A percentile compares a stretch with the other conserved stretches of the same genome.
Evolutionary conservation across 1,284 basidiomycete genomes (phyloP).

Genomic region (Coriolopsis trogii): DNA sequence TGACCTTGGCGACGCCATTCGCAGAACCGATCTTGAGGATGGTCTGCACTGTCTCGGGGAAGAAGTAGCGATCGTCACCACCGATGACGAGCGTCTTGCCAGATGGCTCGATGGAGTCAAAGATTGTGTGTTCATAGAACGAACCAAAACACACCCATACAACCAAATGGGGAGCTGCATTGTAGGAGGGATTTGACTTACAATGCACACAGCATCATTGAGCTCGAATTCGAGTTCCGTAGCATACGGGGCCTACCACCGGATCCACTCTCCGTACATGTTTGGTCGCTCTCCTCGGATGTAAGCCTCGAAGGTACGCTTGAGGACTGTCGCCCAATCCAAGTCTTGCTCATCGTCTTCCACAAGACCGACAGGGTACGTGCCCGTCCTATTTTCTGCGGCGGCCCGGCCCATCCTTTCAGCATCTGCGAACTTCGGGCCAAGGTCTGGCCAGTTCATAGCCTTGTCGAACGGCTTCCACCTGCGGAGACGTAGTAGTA

Average conservation of each 20-base stretch:
- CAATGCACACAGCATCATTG: too few species aligned
- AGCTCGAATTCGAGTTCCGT: too few species aligned
- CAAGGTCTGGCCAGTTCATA: constrained; percentile 92
- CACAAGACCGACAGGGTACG: constrained; percentile 41
- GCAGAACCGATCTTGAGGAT: constrained; percentile 93
- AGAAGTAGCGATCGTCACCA: constrained; percentile 96
- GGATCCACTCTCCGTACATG: constrained; percentile 89
- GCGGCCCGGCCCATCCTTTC: constrained; percentile 61
- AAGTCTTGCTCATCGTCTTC: constrained; percentile 71
- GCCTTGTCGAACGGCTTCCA: constrained; percentile 91
- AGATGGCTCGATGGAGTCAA: constrained; percentile 83
- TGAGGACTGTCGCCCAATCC: constrained; percentile 88
- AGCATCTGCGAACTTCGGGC: constrained; percentile 73
- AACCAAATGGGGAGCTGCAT: too few species aligned
- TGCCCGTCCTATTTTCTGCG: constrained; percentile 23
- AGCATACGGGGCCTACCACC: constrained; percentile 68
- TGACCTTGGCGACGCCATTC: constrained; percentile 88
- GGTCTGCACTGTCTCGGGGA: constrained; percentile 86
- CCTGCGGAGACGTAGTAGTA: too few species aligned
- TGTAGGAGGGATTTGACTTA: too few species aligned
- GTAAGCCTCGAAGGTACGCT: constrained; percentile 90
- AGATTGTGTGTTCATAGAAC: too few species aligned
- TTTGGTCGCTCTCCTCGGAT: constrained; percentile 86
- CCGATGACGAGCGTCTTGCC: constrained; percentile 93
- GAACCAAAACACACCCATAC: too few species aligned